These are phyloP conservation scores for Mucor saturninus DNA, from an alignment of 371 early-diverging fungal genomes.

Conservation along the genomic window DNA sequence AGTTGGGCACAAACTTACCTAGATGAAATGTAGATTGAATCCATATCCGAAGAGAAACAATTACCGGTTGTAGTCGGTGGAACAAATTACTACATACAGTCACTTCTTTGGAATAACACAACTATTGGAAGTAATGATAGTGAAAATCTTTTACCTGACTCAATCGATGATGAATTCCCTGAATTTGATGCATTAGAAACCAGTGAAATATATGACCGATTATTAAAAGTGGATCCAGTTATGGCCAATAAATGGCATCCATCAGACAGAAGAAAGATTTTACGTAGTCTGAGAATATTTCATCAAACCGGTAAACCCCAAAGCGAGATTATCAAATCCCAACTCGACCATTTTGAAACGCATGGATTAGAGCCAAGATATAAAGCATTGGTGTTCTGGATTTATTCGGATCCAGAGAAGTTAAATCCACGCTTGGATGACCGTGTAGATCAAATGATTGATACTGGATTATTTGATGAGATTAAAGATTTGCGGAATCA, in stretches of 20 bases:
- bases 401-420: slow-evolving; percentile 71
- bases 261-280: slow-evolving; percentile 85
- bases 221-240: slow-evolving; percentile 79
- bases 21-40: slow-evolving; percentile 64
- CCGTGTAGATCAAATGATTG: slow-evolving; percentile 88
- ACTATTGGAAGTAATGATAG: slow-evolving; percentile 42
- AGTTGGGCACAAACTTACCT: neutral
- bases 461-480: slow-evolving; percentile 83
- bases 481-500: slow-evolving; percentile 69
- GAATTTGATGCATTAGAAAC: slow-evolving; percentile 50
- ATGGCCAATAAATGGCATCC: slow-evolving; percentile 95
- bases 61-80: slow-evolving; percentile 95
- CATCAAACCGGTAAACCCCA: slow-evolving; percentile 78
- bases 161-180: slow-evolving; percentile 15
- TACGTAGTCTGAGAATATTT: slow-evolving; percentile 82
- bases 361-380: slow-evolving; percentile 39
- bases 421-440: slow-evolving; percentile 80
- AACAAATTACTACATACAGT: slow-evolving; percentile 95
- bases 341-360: slow-evolving; percentile 51
- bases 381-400: slow-evolving; percentile 83
- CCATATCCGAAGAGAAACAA: slow-evolving; percentile 68
- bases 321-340: slow-evolving; percentile 69
- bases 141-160: slow-evolving; percentile 17
- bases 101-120: slow-evolving; percentile 79
- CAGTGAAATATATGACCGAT: slow-evolving; percentile 56